Evolutionary conservation across 139 green algal genomes (phyloP), one percentile per base, ranked within the genome.

Genomic region (Chlamydomonas incerta): DNA sequence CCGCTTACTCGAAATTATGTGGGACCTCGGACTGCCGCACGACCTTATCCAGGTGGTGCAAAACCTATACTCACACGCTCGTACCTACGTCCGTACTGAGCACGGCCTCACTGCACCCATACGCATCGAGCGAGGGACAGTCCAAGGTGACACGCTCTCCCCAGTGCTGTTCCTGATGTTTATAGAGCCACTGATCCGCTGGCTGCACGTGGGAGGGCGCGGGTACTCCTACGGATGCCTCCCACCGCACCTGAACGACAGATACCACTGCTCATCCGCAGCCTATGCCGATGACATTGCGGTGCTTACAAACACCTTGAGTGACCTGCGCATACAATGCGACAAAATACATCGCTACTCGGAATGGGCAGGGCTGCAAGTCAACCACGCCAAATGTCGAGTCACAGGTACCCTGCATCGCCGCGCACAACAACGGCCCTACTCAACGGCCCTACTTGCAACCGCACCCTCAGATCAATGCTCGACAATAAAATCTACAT

Each of bases 131-230:
- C 79, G 90, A 41, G 90, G 90, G 2, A 90, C 80, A 0, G 74
- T 91, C 17, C 90, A 93, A 31, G 90, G 90, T 0, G 90, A 93
- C 82, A 88, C 70, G 37, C 85, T 93, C 1, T 89, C 71, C 3
- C 87, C 85, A 83, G 88, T 50, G 47, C 90, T 24, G 88, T 93
- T 81, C 74, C 69, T 81, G 4, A 70, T 57, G 33, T 81, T 47
- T n/a, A 66, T 66, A 11, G 60, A 72, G 21, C 66, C 66, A 1
- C 66, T 72, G 11, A 28, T 72, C n/a, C 10, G 66, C 9, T 72
- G 66, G 66, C 66, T 72, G 0, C 66, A 72, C 33, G 5, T 23
- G 3, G 66, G 66, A 24, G 66, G 66, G 1, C 66, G 66, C 13
- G 66, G 66, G 0, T 72, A 72, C 66, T 1, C 24, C 14, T 72